phyloP scores from a whole-genome alignment of 1,284 basidiomycete genomes.

The Microbotryum silenes-acaulis region DNA sequence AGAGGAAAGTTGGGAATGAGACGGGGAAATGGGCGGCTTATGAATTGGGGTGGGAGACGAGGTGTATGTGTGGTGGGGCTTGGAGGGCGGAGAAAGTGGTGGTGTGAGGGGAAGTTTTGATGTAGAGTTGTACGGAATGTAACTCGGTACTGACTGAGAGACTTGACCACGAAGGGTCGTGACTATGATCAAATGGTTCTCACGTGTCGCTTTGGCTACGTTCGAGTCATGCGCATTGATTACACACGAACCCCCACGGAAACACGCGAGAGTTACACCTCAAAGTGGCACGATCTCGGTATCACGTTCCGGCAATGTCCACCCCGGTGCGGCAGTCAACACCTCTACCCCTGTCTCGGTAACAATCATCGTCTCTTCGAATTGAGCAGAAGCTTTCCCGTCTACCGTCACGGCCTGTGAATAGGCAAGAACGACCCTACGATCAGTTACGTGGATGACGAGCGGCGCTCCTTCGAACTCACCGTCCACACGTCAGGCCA shows the following conservation, averaged over 20 bases:
- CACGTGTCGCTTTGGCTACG: no score
- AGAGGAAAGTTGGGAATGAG: neutral
- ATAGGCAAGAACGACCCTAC: no score
- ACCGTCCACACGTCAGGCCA: conserved; percentile 32
- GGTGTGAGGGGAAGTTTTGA: no score
- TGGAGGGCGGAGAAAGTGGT: conserved; percentile 1
- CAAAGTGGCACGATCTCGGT: neutral
- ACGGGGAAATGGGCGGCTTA: neutral
- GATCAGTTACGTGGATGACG: neutral
- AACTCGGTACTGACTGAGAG: no score
- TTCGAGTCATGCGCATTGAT: no score
- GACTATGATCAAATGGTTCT: no score
- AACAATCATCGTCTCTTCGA: conserved; percentile 89
- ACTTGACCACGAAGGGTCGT: no score
- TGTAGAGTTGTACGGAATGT: no score
- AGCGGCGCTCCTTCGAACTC: no score
- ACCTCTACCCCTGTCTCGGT: conserved; percentile 87
- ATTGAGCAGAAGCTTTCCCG: conserved; percentile 71
- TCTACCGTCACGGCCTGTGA: conserved; percentile 67
- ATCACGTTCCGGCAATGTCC: conserved; percentile 15
- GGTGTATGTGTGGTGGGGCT: conserved; percentile 15
- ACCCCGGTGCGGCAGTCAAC: conserved; percentile 55
- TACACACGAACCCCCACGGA: no score
- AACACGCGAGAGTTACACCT: no score
- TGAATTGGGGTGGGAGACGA: conserved; percentile 6